A percentile compares a stretch with the other conserved stretches of the same genome.
Evolutionary conservation across 306 rosid genomes (phyloP).

Genomic region (Parietaria judaica): DNA sequence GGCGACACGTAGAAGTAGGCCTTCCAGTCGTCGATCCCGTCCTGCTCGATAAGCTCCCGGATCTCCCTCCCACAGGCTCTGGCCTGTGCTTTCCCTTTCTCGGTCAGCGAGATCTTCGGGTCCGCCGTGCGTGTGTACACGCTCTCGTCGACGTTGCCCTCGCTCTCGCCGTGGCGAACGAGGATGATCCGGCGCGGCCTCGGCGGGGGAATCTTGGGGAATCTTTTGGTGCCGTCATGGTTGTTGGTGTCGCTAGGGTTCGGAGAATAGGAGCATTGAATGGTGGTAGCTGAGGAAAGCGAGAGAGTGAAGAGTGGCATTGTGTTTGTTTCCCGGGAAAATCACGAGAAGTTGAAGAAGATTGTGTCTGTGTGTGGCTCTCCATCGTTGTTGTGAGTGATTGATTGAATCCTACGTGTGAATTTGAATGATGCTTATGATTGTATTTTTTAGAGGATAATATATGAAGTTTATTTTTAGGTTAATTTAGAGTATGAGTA

Average conservation of each 20-base stretch:
- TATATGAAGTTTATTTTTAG: not conserved
- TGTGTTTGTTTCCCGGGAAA: not conserved
- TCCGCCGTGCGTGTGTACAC: constrained; percentile 60
- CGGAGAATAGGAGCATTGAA: constrained; percentile 25
- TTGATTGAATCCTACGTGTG: not conserved
- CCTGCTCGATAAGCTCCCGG: constrained; percentile 39
- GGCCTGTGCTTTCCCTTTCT: constrained; percentile 48
- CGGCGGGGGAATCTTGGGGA: constrained; percentile 32
- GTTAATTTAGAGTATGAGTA: too few species aligned
- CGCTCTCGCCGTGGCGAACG: constrained; percentile 79
- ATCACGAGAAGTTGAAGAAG: not conserved
- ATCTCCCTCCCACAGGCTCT: constrained; percentile 50
- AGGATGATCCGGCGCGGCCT: constrained; percentile 79
- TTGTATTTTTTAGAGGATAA: not conserved
- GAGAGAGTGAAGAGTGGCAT: constrained; percentile 20
- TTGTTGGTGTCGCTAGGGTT: constrained; percentile 29
- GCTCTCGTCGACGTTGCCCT: constrained; percentile 73
- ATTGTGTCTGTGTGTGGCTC: not conserved
- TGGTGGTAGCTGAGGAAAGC: not conserved
- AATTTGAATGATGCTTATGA: not conserved
- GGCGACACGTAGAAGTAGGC: constrained; percentile 84
- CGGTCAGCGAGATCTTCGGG: constrained; percentile 58
- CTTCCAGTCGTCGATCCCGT: constrained; percentile 40
- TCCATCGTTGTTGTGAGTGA: not conserved
- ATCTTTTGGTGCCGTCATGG: constrained; percentile 4